Evolutionary conservation across 164 flowering plant genomes (phyloP), one percentile per base, ranked within the genome.

Genomic region (Tetrastigma voinierianum): DNA sequence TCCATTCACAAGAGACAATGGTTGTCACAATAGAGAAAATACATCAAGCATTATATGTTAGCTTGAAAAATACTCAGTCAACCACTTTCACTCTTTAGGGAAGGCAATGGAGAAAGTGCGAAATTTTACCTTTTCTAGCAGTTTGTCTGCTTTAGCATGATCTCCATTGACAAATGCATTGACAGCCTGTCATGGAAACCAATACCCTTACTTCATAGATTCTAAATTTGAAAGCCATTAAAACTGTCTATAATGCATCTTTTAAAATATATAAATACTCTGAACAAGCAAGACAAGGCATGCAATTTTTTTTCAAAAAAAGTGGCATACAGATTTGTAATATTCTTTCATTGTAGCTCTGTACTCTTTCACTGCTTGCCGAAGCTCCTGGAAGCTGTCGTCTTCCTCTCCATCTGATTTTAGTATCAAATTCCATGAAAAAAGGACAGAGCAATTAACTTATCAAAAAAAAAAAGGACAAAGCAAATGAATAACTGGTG

Each of bases 281-380:
- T 59, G 9, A 43, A 47, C 12, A 43, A 2, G 11, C 32, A 62
- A 44, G 14, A 9, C 16, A 8, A 21, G 66, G 45, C 23, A 46
- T 4, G 11, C 9, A 46, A 24, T 19, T 10, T 16, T 10, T 16
- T 7, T 2, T 21, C 23, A 1, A 46, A 66, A 43, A 16, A 51
- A 18, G 62, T 15, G 2, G 80, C 89, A 58, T 77, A 88, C 97
- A 61, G 92, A 81, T 81, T 72, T 76, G 57, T 76, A 86, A 62
- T 91, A 91, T 70, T 79, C 85, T 67, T 77, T 85, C 91, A 83
- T 88, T 20, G 78, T 75, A 52, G 11, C 45, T 78, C 87, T 72
- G 64, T 88, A 72, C 68, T 87, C 88, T 81, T 66, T 80, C 58
- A 74, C 82, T 72, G 81, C 82, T 73, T 62, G 69, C 11, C 86